These are phyloP conservation scores for Coprinellus aureogranulatus DNA, from an alignment of 768 basidiomycete species.

Conservation along the genomic window DNA sequence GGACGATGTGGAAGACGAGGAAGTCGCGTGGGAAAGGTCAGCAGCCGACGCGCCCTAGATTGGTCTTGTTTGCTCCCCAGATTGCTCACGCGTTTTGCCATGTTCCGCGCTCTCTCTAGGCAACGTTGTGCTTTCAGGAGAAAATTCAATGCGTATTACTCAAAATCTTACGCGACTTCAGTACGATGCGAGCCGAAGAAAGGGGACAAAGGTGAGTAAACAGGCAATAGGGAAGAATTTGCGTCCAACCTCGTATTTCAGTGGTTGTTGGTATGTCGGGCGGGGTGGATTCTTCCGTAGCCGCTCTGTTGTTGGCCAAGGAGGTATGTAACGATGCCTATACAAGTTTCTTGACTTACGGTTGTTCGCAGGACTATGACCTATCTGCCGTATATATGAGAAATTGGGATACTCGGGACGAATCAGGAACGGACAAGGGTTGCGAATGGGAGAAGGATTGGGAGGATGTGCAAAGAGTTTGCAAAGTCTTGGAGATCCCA, in stretches of 20 bases:
- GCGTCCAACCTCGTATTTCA: slow-evolving; percentile 24
- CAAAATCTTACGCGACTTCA: not conserved
- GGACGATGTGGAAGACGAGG: too few species aligned
- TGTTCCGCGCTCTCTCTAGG: not conserved
- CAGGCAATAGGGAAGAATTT: not conserved
- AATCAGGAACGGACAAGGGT: slow-evolving; percentile 71
- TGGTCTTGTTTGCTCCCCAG: too few species aligned
- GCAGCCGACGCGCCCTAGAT: too few species aligned
- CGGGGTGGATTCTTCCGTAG: slow-evolving; percentile 91
- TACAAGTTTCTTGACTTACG: not conserved
- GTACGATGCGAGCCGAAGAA: slow-evolving; percentile 17
- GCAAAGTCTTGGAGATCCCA: slow-evolving; percentile 69
- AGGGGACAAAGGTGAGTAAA: slow-evolving; percentile 29
- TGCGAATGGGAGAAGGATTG: slow-evolving; percentile 98
- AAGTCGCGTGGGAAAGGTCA: too few species aligned
- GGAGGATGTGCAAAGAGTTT: slow-evolving; percentile 85
- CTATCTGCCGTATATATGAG: slow-evolving; percentile 92
- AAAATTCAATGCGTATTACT: slow-evolving; percentile 7
- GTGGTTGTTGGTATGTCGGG: slow-evolving; percentile 94
- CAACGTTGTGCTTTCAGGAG: not conserved
- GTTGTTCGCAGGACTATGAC: slow-evolving; percentile 61
- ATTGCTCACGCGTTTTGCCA: too few species aligned
- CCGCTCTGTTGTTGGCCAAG: slow-evolving; percentile 72
- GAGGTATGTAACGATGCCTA: slow-evolving; percentile 25
- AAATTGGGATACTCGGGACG: slow-evolving; percentile 91